Percentiles rank a stretch among this genome's conserved stretches.
These are phyloP conservation scores for Knufia petricola DNA, from an alignment of 2,329 filamentous ascomycete genomes.

Conservation along the genomic window DNA sequence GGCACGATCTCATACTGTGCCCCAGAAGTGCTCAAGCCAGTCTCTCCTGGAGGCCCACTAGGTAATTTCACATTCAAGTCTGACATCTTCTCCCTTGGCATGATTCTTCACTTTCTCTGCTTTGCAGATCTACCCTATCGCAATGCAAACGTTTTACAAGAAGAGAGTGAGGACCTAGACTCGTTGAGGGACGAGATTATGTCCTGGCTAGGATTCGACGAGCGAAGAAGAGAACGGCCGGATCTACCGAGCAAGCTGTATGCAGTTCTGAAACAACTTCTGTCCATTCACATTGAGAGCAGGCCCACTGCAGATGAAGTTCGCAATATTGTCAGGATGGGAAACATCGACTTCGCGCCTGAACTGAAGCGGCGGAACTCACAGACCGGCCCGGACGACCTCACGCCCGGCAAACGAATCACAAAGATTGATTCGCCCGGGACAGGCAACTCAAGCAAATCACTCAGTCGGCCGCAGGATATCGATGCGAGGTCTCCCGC, in stretches of 20 bases:
- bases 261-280: constrained; percentile 66
- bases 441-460: not conserved
- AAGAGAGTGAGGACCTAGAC: constrained; percentile 87
- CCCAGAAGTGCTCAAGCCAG: constrained; percentile 73
- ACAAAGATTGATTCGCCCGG: constrained; percentile 18
- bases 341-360: constrained; percentile 28
- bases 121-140: constrained; percentile 80
- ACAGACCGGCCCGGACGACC: constrained; percentile 13
- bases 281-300: constrained; percentile 65
- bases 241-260: constrained; percentile 84
- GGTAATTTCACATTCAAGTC: constrained; percentile 96
- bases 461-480: not conserved
- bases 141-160: constrained; percentile 73
- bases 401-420: constrained; percentile 18
- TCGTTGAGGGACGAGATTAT: constrained; percentile 75
- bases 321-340: constrained; percentile 63
- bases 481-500: constrained; percentile 5
- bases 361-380: constrained; percentile 9
- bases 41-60: constrained; percentile 55
- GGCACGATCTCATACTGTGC: constrained; percentile 97
- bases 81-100: constrained; percentile 94
- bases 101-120: constrained; percentile 98
- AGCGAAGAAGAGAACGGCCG: constrained; percentile 61
- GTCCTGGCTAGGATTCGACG: constrained; percentile 76
- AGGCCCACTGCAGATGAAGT: constrained; percentile 83